phyloP scores from a whole-genome alignment of 1,284 basidiomycete species.

The Athelia psychrophila region DNA sequence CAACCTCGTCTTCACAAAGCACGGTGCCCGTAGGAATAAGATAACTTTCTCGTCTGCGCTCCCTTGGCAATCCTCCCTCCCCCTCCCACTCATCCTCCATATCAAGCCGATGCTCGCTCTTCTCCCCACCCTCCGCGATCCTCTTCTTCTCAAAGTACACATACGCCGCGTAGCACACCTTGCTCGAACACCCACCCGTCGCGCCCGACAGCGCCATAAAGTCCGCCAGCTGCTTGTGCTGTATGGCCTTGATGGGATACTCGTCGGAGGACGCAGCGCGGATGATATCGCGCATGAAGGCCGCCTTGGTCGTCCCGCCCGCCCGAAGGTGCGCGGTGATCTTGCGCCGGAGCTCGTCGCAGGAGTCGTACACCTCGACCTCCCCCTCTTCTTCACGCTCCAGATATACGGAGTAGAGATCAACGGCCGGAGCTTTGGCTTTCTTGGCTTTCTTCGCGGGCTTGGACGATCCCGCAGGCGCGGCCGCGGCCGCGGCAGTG shows the following conservation, averaged over 20 bases:
- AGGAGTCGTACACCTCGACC: slow-evolving; percentile 13
- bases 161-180: slow-evolving; percentile 14
- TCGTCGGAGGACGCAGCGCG: slow-evolving; percentile 12
- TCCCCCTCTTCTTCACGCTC: slow-evolving; percentile 10
- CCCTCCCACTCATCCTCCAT: slow-evolving; percentile 14
- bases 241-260: slow-evolving; percentile 14
- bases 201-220: slow-evolving; percentile 13
- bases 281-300: slow-evolving; percentile 15
- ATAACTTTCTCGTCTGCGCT: too few relatives aligned
- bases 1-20: too few relatives aligned
- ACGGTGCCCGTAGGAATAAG: too few relatives aligned
- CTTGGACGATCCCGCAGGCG: too few relatives aligned
- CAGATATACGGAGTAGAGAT: slow-evolving; percentile 13
- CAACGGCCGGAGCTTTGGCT: slow-evolving; percentile 1
- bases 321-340: slow-evolving; percentile 12
- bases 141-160: slow-evolving; percentile 18
- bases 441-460: slow-evolving; percentile 10
- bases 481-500: too few relatives aligned
- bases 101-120: slow-evolving; percentile 11
- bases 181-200: slow-evolving; percentile 13
- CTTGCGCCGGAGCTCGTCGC: slow-evolving; percentile 14
- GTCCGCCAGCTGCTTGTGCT: slow-evolving; percentile 15
- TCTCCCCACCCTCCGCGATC: slow-evolving; percentile 13
- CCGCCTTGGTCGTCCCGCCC: slow-evolving; percentile 11
- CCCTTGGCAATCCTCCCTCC: slow-evolving; percentile 10